Percentiles rank a stretch among this genome's conserved stretches.
Evolutionary conservation across 2,329 filamentous ascomycete genomes (phyloP).

Genomic region (Alternaria viburni): DNA sequence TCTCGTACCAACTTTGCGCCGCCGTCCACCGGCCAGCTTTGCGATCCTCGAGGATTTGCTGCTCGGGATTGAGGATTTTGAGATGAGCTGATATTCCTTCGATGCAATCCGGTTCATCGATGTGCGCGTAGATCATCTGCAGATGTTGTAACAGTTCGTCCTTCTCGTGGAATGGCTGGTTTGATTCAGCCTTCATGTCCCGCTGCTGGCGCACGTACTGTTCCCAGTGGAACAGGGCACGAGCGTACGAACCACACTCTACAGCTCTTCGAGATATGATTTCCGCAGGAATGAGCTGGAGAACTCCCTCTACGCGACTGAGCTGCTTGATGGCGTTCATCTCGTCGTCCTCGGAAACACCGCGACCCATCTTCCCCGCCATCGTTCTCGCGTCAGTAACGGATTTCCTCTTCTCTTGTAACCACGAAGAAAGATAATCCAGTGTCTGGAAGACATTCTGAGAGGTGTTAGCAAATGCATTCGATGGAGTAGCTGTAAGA

Average conservation of each 20-base stretch:
- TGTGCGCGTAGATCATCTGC: constrained; percentile 94
- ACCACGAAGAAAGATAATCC: constrained; percentile 90
- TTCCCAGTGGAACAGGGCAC: constrained; percentile 93
- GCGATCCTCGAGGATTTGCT: constrained; percentile 89
- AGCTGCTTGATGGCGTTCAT: constrained; percentile 61
- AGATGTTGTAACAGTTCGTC: constrained; percentile 75
- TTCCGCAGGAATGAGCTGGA: constrained; percentile 72
- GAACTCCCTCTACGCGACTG: constrained; percentile 72
- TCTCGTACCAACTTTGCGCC: constrained; percentile 97
- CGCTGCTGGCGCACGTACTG: constrained; percentile 74
- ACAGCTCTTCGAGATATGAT: constrained; percentile 82
- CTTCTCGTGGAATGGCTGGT: constrained; percentile 59
- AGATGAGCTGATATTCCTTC: constrained; percentile 92
- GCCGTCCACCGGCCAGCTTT: constrained; percentile 94
- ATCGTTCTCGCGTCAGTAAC: constrained; percentile 49
- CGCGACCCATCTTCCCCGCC: constrained; percentile 53
- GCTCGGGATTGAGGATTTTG: constrained; percentile 85
- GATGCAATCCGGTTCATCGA: constrained; percentile 95
- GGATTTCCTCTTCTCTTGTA: constrained; percentile 74
- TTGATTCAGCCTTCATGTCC: constrained; percentile 51
- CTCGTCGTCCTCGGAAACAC: constrained; percentile 57
- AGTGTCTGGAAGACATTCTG: constrained; percentile 88
- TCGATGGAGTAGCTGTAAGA: background rate
- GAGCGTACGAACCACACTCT: constrained; percentile 91
- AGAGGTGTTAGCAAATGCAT: constrained; percentile 26